Evolutionary conservation across 306 rosid genomes (phyloP).

Genomic region (Purshia tridentata): DNA sequence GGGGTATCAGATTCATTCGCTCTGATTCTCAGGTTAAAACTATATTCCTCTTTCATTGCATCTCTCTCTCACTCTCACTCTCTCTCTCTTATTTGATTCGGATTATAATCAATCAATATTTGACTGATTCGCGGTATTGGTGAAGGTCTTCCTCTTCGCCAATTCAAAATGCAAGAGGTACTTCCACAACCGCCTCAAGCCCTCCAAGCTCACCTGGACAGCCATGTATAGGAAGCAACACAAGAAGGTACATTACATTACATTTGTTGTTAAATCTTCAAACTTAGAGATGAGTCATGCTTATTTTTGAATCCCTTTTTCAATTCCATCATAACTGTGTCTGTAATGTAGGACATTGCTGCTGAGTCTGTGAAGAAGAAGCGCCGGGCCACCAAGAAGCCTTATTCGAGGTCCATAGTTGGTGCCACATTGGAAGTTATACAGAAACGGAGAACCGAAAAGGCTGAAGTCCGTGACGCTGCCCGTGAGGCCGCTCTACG

Average conservation of each 20-base stretch:
- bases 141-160: constrained; percentile 46
- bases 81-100: too few relatives aligned
- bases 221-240: constrained; percentile 55
- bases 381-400: constrained; percentile 43
- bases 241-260: constrained; percentile 35
- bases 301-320: neutral
- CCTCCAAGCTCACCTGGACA: constrained; percentile 54
- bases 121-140: neutral
- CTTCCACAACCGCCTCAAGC: constrained; percentile 54
- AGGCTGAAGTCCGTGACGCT: constrained; percentile 52
- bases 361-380: constrained; percentile 47
- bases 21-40: constrained; percentile 78
- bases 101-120: too few relatives aligned
- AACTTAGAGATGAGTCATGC: neutral
- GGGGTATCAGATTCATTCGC: constrained; percentile 75
- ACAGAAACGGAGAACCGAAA: constrained; percentile 43
- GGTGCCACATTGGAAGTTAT: constrained; percentile 53
- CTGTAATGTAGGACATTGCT: constrained; percentile 38
- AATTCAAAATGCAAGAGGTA: constrained; percentile 59
- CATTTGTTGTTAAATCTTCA: too few relatives aligned
- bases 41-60: neutral
- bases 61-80: neutral
- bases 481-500: constrained; percentile 56
- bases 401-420: constrained; percentile 53
- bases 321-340: neutral